Evolutionary conservation across 805 yeast species (phyloP), one percentile per base, ranked within the genome.

Genomic region (Metschnikowia lochheadii): DNA sequence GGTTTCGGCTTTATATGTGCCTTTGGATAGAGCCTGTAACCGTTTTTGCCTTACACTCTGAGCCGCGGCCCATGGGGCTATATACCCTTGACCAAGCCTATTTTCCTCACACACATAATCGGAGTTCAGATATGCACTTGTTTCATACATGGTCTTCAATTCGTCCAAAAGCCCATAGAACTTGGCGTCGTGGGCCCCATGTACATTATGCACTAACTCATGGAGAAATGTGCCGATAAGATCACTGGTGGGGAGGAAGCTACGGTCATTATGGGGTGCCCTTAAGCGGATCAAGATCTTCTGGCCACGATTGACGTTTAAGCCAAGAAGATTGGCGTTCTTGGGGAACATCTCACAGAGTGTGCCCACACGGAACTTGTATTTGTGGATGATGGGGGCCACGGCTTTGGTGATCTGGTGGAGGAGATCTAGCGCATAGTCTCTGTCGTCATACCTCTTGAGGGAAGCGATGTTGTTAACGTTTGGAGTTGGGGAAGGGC

Each of bases 301-400:
- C 52, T 71, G 71, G 0, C 98, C 98, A 6, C 68, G 67, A 62
- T 89, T 89, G 6, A 89, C 89, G 65, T 92, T 92, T 55, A 90
- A 68, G 0, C 98, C 98, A 11, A 91, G 68, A 18, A 92, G 68
- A 14, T 75, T 66, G 2, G 78, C 72, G 59, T 80, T 75, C 54
- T 78, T 83, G 2, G 98, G 98, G 54, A 73, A 85, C 79, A 92
- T 87, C 65, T 92, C 98, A 55, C 86, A 80, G 14, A 92, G 64
- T 0, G 78, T 69, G 0, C 82, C 83, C 2, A 91, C 92, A 48
- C 78, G 80, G 62, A 87, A 80, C 3, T 79, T 76, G 52, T 82
- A 76, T 39, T 80, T 79, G 51, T 81, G 79, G 83, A 92, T 87
- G 47, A 92, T 67, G 2, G 96, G 96, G 2, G 91, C 83, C 13